These are phyloP conservation scores for Lachancea waltii DNA, from an alignment of 805 yeast genomes.

Conservation along the genomic window DNA sequence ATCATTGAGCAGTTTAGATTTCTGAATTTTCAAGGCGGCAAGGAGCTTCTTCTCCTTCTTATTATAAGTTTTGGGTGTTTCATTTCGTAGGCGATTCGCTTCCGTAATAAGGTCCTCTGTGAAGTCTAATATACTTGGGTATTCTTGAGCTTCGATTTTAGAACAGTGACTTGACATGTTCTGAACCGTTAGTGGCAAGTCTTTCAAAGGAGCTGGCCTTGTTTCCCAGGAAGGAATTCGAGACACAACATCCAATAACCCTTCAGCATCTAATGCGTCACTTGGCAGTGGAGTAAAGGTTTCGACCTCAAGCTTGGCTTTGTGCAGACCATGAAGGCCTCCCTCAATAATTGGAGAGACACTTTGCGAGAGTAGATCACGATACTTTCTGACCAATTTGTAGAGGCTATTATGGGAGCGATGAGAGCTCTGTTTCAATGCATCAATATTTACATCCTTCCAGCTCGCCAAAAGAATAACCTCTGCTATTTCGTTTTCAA, in stretches of 20 bases:
- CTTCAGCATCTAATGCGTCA: constrained; percentile 11
- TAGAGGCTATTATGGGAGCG: constrained; percentile 79
- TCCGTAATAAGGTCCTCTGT: constrained; percentile 50
- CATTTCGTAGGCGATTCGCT: constrained; percentile 58
- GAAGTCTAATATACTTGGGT: constrained; percentile 47
- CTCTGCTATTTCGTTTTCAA: constrained; percentile 78
- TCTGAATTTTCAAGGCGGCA: constrained; percentile 73
- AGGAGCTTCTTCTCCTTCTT: constrained; percentile 69
- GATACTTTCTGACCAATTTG: constrained; percentile 77
- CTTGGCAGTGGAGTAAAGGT: constrained; percentile 9
- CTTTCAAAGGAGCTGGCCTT: constrained; percentile 52
- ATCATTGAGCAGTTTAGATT: constrained; percentile 69
- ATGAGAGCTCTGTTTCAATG: constrained; percentile 88
- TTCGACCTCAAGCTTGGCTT: constrained; percentile 8
- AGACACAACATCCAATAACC: constrained; percentile 22
- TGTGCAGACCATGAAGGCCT: constrained; percentile 35
- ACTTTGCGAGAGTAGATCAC: constrained; percentile 49
- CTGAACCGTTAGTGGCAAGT: constrained; percentile 42
- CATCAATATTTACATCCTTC: constrained; percentile 93
- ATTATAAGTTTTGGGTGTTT: constrained; percentile 66
- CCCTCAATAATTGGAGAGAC: constrained; percentile 51
- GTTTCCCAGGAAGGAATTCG: constrained; percentile 43
- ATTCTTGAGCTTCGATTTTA: constrained; percentile 27
- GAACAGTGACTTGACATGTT: constrained; percentile 49
- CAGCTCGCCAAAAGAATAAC: constrained; percentile 87